Evolutionary conservation across 331 rosid genomes (phyloP).

Genomic region (Saraca asoca): DNA sequence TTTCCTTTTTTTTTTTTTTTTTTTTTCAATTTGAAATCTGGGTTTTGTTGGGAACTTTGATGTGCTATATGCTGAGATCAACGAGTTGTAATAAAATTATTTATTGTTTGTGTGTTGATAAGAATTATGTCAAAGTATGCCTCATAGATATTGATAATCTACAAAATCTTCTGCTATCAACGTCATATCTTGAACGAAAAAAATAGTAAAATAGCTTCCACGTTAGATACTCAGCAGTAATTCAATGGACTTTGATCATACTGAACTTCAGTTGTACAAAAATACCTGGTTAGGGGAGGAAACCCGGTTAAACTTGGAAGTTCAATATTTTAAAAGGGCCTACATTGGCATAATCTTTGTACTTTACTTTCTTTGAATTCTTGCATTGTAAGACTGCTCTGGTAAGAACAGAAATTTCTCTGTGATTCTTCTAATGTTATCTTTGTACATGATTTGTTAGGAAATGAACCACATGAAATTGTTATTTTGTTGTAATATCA

Average conservation of each 20-base stretch:
- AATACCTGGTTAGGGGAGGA: background rate
- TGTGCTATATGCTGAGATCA: background rate
- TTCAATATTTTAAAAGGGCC: background rate
- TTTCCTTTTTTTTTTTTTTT: too few relatives aligned
- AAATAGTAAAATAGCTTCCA: background rate
- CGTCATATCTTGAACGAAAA: background rate
- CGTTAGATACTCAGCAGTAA: background rate
- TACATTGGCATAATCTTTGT: background rate
- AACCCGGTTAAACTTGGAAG: background rate
- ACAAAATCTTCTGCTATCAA: background rate
- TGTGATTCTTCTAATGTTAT: slow-evolving; percentile 8
- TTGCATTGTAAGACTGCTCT: background rate
- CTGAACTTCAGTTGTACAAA: background rate
- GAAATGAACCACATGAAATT: background rate
- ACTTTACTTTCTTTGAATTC: slow-evolving; percentile 1
- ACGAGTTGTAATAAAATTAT: background rate
- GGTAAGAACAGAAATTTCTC: background rate
- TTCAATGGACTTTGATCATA: background rate
- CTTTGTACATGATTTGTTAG: background rate
- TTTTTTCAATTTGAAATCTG: slow-evolving; percentile 8
- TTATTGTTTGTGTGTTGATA: background rate
- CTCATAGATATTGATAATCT: background rate
- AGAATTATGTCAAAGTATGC: background rate
- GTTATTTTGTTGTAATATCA: background rate
- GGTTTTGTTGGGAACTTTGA: slow-evolving; percentile 3